Percentiles rank a stretch among this genome's conserved stretches.
These are phyloP conservation scores for Pyrenochaeta sp. DNA, from an alignment of 2,329 filamentous ascomycete species.

Conservation along the genomic window DNA sequence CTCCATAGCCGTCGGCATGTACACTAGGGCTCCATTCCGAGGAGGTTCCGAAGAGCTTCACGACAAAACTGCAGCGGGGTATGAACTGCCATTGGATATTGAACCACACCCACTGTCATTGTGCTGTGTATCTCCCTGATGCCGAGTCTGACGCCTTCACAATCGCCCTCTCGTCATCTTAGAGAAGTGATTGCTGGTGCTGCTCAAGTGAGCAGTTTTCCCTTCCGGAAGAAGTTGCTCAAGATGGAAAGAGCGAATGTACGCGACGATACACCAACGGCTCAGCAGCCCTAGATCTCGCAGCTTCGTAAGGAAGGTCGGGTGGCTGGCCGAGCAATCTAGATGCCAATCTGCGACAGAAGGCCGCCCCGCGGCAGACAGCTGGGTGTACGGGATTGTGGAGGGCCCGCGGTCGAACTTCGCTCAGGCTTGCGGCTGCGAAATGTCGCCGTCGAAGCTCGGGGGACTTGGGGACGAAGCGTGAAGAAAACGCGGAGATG, in stretches of 20 bases:
- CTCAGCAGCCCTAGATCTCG: background rate
- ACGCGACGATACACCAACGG: background rate
- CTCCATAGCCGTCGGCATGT: slow-evolving; percentile 15
- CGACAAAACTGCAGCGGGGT: slow-evolving; percentile 15
- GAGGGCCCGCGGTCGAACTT: slow-evolving; percentile 37
- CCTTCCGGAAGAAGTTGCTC: background rate
- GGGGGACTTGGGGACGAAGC: slow-evolving; percentile 13
- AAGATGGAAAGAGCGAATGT: background rate
- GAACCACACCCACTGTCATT: background rate
- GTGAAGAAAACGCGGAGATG: slow-evolving; percentile 26
- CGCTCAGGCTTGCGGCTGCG: slow-evolving; percentile 39
- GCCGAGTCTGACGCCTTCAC: background rate
- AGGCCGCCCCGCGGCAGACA: slow-evolving; percentile 16
- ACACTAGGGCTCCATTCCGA: slow-evolving; percentile 22
- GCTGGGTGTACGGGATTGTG: slow-evolving; percentile 10
- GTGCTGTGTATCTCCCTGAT: background rate
- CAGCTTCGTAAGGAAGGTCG: slow-evolving; percentile 7
- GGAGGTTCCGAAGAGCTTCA: slow-evolving; percentile 23
- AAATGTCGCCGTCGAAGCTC: slow-evolving; percentile 34
- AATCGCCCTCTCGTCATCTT: background rate
- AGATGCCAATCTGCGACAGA: slow-evolving; percentile 10
- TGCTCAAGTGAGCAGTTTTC: background rate
- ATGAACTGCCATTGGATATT: background rate
- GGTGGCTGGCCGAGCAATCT: slow-evolving; percentile 20
- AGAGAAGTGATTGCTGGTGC: background rate